phyloP scores from a whole-genome alignment of 2,329 filamentous ascomycete species.

The Trematosphaeria pertusa region DNA sequence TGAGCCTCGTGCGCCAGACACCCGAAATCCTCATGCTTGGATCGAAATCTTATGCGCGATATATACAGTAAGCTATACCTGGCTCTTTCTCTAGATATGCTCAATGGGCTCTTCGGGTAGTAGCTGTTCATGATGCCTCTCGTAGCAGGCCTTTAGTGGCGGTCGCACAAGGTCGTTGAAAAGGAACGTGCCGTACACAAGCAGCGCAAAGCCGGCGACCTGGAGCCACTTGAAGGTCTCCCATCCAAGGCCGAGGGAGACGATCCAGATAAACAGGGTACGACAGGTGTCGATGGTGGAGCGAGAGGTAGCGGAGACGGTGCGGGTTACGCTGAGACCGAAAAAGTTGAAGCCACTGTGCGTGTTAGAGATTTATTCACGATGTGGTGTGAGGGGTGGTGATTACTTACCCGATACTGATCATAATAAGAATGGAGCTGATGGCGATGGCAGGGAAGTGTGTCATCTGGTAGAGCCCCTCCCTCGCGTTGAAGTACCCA shows the following conservation, averaged over 20 bases:
- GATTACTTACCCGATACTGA: constrained; percentile 84
- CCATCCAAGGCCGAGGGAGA: constrained; percentile 92
- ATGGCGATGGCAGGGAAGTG: constrained; percentile 73
- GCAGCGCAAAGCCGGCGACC: constrained; percentile 82
- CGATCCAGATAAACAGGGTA: constrained; percentile 97
- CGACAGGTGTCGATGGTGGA: constrained; percentile 98
- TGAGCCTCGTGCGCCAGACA: too few relatives aligned
- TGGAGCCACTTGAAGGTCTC: constrained; percentile 98
- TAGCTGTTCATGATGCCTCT: constrained; percentile 65
- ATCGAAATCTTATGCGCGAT: neutral
- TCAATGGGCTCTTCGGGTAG: constrained; percentile 86
- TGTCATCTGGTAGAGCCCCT: constrained; percentile 83
- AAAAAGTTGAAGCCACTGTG: constrained; percentile 97
- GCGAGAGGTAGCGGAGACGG: constrained; percentile 87
- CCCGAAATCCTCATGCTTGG: constrained; percentile 11
- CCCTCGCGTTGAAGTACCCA: constrained; percentile 89
- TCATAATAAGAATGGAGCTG: constrained; percentile 90
- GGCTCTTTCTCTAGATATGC: constrained; percentile 55
- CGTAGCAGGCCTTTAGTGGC: constrained; percentile 72
- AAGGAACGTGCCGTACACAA: constrained; percentile 95
- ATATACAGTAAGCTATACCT: constrained; percentile 3
- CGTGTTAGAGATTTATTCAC: constrained; percentile 18
- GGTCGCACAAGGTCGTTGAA: constrained; percentile 94
- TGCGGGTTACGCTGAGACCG: constrained; percentile 88
- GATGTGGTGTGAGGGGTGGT: constrained; percentile 4